These are phyloP conservation scores for Myrica gale DNA, from an alignment of 306 rosid species.

Conservation along the genomic window DNA sequence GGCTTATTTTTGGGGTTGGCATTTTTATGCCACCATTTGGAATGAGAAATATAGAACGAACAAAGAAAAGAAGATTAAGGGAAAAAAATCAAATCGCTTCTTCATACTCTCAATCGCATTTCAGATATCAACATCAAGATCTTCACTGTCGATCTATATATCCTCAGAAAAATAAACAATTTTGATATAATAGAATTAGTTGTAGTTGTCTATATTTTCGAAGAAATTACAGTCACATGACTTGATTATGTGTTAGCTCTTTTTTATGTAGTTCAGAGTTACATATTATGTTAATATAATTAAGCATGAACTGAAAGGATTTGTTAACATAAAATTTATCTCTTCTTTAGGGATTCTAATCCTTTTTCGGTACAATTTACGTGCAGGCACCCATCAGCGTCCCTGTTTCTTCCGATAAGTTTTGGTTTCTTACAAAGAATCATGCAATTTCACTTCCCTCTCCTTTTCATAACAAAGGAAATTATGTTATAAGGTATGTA, in stretches of 20 bases:
- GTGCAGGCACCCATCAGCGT: slow-evolving; percentile 79
- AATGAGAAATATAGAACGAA: background rate
- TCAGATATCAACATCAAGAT: background rate
- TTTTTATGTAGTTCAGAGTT: background rate
- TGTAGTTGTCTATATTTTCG: background rate
- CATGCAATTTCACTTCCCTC: slow-evolving; percentile 73
- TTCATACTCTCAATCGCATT: background rate
- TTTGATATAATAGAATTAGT: background rate
- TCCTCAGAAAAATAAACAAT: background rate
- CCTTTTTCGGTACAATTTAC: slow-evolving; percentile 7
- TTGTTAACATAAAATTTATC: slow-evolving; percentile 3
- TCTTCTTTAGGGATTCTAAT: slow-evolving; percentile 2
- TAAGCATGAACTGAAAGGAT: background rate
- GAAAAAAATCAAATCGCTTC: background rate
- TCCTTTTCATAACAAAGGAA: slow-evolving; percentile 79
- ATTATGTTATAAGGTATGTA: slow-evolving; percentile 78
- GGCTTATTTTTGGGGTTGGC: background rate
- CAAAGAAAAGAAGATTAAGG: too few species aligned
- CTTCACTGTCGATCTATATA: background rate
- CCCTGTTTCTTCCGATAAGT: slow-evolving; percentile 84
- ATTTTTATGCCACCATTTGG: background rate
- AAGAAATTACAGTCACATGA: background rate
- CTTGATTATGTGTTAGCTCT: background rate
- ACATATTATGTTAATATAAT: too few species aligned
- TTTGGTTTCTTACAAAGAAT: slow-evolving; percentile 82